Evolutionary conservation across 163 green algal species (phyloP), one percentile per base, ranked within the genome.

Genomic region (Prototheca cutis): DNA sequence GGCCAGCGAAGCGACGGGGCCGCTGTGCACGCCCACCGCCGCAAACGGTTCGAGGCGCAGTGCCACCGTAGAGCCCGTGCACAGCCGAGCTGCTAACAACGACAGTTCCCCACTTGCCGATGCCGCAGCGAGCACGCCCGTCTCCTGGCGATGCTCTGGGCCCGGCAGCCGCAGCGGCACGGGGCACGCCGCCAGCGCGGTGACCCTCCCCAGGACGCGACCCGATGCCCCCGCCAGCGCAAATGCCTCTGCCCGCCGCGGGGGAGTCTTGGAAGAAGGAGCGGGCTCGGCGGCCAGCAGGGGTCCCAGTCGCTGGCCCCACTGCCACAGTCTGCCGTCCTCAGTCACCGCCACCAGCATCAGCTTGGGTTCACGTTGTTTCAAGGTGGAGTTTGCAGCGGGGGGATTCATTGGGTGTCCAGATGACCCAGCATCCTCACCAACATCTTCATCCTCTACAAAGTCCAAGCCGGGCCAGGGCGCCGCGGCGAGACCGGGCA

Each of bases 281-380:
- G 36, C 36, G 36, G 10, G 36, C 10, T 8, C 36, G 36, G 8
- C 36, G 8, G 36, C 36, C 36, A 13, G 10, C 36, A 45, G 36
- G 10, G 36, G 10, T 13, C 6, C 13, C 13, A 51, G 42, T 21
- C 5, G 25, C 10, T n/a, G 18, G 21, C 24, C 25, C 49, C 49
- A 56, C 10, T 33, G 49, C 49, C 49, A 56, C 27, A 56, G 25
- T 24, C 27, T 17, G 21, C 49, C 49, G 49, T 56, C 49, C 10
- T n/a, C 10, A 1, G 49, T 15, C 21, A 33, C 49, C 25, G 27
- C 49, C 8, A 33, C 25, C 21, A 34, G 25, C 7, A 17, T n/a
- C n/a, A n/a, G n/a, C n/a, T n/a, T n/a, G n/a, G n/a, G n/a, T n/a
- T n/a, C n/a, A n/a, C n/a, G n/a, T n/a, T n/a, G n/a, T n/a, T n/a